Evolutionary conservation across 768 basidiomycete species (phyloP).

Genomic region (Lactarius indigo): DNA sequence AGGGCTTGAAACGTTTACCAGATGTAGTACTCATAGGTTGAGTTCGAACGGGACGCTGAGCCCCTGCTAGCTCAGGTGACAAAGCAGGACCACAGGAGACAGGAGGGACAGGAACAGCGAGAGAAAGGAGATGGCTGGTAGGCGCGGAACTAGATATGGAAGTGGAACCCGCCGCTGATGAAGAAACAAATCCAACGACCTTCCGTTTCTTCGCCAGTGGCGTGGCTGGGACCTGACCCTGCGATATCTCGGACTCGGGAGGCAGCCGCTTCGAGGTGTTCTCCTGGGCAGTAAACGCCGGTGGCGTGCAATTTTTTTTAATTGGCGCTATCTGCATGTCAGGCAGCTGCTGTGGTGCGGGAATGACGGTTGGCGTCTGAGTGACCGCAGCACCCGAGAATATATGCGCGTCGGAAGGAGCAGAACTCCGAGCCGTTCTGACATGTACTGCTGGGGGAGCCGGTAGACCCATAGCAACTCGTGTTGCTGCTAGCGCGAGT

Average conservation of each 20-base stretch:
- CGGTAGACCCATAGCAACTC: background rate
- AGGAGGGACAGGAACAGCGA: background rate
- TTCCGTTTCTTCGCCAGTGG: background rate
- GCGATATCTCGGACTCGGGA: background rate
- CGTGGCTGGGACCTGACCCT: background rate
- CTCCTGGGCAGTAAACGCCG: background rate
- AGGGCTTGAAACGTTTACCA: constrained; percentile 18
- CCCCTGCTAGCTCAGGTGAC: background rate
- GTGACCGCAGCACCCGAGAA: background rate
- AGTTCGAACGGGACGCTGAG: background rate
- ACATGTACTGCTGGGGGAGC: too few relatives aligned
- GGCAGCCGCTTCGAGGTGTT: background rate
- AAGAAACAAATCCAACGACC: background rate
- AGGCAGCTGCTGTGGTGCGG: background rate
- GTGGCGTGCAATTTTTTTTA: background rate
- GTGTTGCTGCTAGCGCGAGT: background rate
- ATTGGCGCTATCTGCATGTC: background rate
- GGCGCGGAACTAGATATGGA: background rate
- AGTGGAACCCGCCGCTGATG: background rate
- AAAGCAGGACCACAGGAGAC: background rate
- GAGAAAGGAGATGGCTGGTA: background rate
- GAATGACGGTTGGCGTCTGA: background rate
- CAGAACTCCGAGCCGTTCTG: background rate
- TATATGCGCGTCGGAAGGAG: constrained; percentile 9
- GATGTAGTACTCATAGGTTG: background rate